Percentiles rank a stretch among this genome's conserved stretches.
Evolutionary conservation across 2,329 filamentous ascomycete genomes (phyloP).

Genomic region (Trichoderma sp.): DNA sequence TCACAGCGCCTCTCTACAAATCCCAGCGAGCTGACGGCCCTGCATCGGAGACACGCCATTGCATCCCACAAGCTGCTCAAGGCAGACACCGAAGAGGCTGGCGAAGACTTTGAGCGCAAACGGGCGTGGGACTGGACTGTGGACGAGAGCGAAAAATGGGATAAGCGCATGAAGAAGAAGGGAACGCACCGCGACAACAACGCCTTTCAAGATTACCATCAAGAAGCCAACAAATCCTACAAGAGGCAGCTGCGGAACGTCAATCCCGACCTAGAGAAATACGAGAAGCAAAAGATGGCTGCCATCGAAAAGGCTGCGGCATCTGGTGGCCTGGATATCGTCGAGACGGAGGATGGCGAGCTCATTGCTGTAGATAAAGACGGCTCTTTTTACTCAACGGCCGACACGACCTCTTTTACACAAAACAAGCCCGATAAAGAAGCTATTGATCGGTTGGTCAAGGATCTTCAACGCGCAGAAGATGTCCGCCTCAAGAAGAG

Average conservation of each 20-base stretch:
- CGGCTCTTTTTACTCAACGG: slow-evolving; percentile 87
- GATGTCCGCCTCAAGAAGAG: slow-evolving; percentile 84
- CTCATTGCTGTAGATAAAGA: slow-evolving; percentile 91
- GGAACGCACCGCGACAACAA: slow-evolving; percentile 78
- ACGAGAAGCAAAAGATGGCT: slow-evolving; percentile 81
- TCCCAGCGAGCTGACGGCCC: slow-evolving; percentile 70
- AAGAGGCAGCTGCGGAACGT: slow-evolving; percentile 84
- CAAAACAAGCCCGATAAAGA: slow-evolving; percentile 86
- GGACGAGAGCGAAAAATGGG: slow-evolving; percentile 93
- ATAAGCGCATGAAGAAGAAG: slow-evolving; percentile 86
- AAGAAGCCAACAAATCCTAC: slow-evolving; percentile 90
- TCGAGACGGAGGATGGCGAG: slow-evolving; percentile 94
- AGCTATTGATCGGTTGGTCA: slow-evolving; percentile 83
- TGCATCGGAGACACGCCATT: slow-evolving; percentile 84
- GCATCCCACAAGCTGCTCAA: slow-evolving; percentile 92
- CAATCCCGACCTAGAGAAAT: slow-evolving; percentile 75
- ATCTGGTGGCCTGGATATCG: slow-evolving; percentile 83
- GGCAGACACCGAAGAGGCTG: slow-evolving; percentile 80
- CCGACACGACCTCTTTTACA: slow-evolving; percentile 77
- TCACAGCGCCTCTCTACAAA: slow-evolving; percentile 78
- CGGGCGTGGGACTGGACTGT: slow-evolving; percentile 98
- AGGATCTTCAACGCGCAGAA: slow-evolving; percentile 85
- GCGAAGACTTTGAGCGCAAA: slow-evolving; percentile 95
- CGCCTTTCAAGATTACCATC: slow-evolving; percentile 84
- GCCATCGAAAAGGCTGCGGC: slow-evolving; percentile 84